Evolutionary conservation across 2,329 filamentous ascomycete species (phyloP).

Genomic region (Pseudogymnoascus verrucosus): DNA sequence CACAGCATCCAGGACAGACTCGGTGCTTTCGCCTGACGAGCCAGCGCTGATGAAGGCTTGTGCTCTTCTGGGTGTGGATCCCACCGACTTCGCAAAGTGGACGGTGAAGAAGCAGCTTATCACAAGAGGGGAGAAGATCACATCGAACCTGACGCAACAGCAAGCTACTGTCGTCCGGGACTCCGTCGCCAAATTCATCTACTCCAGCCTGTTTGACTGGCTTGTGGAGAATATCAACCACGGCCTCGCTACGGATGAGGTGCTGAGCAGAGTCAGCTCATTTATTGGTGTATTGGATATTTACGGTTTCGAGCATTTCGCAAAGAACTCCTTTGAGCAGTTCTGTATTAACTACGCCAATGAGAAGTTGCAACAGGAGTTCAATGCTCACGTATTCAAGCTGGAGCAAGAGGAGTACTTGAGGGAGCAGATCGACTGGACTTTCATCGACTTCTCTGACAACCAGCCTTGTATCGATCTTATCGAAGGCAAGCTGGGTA

Average conservation of each 20-base stretch:
- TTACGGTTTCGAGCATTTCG: conserved; percentile 98
- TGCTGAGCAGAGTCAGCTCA: conserved; percentile 70
- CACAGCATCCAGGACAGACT: conserved; percentile 79
- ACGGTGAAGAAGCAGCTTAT: conserved; percentile 98
- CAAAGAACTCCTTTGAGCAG: conserved; percentile 98
- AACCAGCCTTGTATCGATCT: conserved; percentile 98
- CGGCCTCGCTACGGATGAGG: conserved; percentile 81
- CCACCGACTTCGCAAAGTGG: conserved; percentile 87
- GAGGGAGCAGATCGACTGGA: conserved; percentile 96
- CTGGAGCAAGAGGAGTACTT: conserved; percentile 98
- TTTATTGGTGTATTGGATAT: conserved; percentile 99
- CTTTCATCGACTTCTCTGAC: conserved; percentile 98
- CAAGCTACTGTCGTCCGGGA: conserved; percentile 92
- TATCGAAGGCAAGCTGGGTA: conserved; percentile 93
- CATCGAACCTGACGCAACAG: conserved; percentile 86
- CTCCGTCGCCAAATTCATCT: conserved; percentile 97
- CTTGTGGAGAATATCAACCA: conserved; percentile 94
- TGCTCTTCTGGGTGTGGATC: conserved; percentile 78
- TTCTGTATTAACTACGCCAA: conserved; percentile 99
- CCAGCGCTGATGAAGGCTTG: conserved; percentile 76
- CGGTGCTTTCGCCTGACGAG: conserved; percentile 71
- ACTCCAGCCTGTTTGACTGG: conserved; percentile 98
- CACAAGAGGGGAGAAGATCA: conserved; percentile 94
- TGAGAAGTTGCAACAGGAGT: conserved; percentile 97
- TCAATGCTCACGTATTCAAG: conserved; percentile 99